Evolutionary conservation across 768 basidiomycete genomes (phyloP), one percentile per base, ranked within the genome.

Genomic region (Macrolepiota albuminosa): DNA sequence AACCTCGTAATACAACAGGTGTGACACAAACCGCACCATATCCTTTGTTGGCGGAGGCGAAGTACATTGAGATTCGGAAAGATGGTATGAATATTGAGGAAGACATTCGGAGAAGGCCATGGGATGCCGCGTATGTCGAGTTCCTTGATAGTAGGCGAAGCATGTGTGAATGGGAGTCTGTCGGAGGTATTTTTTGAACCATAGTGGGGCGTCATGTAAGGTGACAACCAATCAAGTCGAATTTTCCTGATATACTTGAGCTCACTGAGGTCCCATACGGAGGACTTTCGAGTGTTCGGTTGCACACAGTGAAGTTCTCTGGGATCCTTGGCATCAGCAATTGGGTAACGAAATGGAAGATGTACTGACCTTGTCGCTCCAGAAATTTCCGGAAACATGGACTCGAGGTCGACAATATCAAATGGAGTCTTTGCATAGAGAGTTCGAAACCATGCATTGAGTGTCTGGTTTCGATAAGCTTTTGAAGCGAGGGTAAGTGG

Each of bases 21-120:
- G 63, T 72, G 61, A 53, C 76, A 77, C 9, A 77, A 66, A 8
- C 71, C 69, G 60, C 75, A 77, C 75, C 75, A 75, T 29, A 69
- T 69, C 45, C 59, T 65, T 14, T 63, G 56, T 26, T 72, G 69
- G 37, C 66, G 62, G 9, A 75, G 53, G 13, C 66, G 67, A 13
- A 76, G 62, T 10, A 58, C 64, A 4, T 54, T 60, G 13, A 76
- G 62, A 54, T 69, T 60, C 1, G 63, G 65, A 18, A 75, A 64
- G 33, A 66, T 63, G 2, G 26, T 16, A 5, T 67, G 62, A 3
- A 71, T 61, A 18, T 65, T 56, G 21, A 67, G 59, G 9, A 75
- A 63, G 34, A 67, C 61, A 54, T 69, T 62, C 9, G 74, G 75
- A 16, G 72, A 71, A 40, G 72, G 73, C 68, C 73, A 73, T 31